Percentiles rank a stretch among this genome's conserved stretches.
phyloP scores from a whole-genome alignment of 2,329 filamentous ascomycete genomes.

The Samsoniella hepiali region DNA sequence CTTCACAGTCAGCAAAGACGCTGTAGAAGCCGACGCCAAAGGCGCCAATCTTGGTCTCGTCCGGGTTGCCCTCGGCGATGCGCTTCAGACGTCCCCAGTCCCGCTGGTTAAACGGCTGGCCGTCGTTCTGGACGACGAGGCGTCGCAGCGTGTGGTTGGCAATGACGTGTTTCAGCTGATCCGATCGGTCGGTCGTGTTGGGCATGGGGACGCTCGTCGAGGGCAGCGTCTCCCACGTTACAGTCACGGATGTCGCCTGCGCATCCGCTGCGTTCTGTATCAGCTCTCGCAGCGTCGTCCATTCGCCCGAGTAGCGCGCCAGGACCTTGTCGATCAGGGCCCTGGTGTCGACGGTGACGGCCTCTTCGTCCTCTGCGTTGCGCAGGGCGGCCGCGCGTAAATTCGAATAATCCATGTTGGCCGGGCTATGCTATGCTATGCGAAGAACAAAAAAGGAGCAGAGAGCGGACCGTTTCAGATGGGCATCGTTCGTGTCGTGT shows the following conservation, averaged over 20 bases:
- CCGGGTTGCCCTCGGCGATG: constrained; percentile 97
- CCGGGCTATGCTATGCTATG: constrained; percentile 1
- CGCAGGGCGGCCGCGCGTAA: constrained; percentile 84
- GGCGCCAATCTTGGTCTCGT: constrained; percentile 98
- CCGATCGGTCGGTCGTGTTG: constrained; percentile 60
- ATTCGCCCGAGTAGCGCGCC: constrained; percentile 93
- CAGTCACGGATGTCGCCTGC: constrained; percentile 80
- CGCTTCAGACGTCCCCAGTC: constrained; percentile 93
- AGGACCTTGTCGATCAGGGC: constrained; percentile 97
- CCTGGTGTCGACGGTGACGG: constrained; percentile 94
- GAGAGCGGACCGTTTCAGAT: not conserved
- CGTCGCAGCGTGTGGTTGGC: constrained; percentile 82
- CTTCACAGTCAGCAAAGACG: constrained; percentile 96
- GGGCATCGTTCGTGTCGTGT: constrained; percentile 1
- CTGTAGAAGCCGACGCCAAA: constrained; percentile 99
- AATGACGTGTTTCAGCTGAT: constrained; percentile 77
- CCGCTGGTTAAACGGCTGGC: constrained; percentile 78
- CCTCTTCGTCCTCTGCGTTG: constrained; percentile 87
- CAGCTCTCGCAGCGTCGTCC: constrained; percentile 84
- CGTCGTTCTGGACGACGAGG: constrained; percentile 90
- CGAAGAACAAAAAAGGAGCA: not conserved
- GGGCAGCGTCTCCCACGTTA: constrained; percentile 88
- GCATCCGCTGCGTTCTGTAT: constrained; percentile 99
- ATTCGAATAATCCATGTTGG: constrained; percentile 66
- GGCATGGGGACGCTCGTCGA: constrained; percentile 74